Base-by-base conservation (phyloP, 2,329 filamentous ascomycete genomes). In the Erysiphe pulchra region DNA sequence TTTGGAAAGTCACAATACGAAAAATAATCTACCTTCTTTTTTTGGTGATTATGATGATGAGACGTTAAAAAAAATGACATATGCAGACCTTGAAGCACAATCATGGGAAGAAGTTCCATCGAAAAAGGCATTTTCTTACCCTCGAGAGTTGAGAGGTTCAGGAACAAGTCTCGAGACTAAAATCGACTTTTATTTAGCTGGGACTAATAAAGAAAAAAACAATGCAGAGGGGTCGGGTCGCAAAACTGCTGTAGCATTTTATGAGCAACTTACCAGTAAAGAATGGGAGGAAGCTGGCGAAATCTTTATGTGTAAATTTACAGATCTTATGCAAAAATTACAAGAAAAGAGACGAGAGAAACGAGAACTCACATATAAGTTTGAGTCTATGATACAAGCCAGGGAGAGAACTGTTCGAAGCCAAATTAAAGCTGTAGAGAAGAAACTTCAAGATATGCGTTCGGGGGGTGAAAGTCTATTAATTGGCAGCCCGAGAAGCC, bases 271-370 rank as follows among this genome's bases (percentile, higher is more conserved):
- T 40, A 45, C 53, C 4, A 51, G 48, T 4, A 45, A 48, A 6
- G 56, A 59, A 38, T 60, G 56, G 56, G 56, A 59, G 16, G 45
- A 57, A 36, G 50, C 54, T 1, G 57, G 57, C 5, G 55, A 59
- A 18, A 52, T 52, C 44, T 56, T 60, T 33, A 45, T 58, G n/a
- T 45, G 46, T 2, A 49, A 51, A 31, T 56, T 60, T 20, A 44
- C 41, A 1, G 47, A 50, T 4, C 30, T 56, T 2, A 48, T 58
- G 48, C 33, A 45, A 7, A 43, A 47, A 28, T 28, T 58, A 2
- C 54, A 49, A 33, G 49, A 50, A 7, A 54, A 56, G 38, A 47
- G 53, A 30, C 45, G 45, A n/a, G 48, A 52, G 30, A 58, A 57
- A 45, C 50, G 56, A 31, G 42, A 46, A 11, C 17, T 53, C 12